Base-by-base conservation (phyloP, 495 filamentous ascomycete genomes). In the Lentithecium fluviatile region DNA sequence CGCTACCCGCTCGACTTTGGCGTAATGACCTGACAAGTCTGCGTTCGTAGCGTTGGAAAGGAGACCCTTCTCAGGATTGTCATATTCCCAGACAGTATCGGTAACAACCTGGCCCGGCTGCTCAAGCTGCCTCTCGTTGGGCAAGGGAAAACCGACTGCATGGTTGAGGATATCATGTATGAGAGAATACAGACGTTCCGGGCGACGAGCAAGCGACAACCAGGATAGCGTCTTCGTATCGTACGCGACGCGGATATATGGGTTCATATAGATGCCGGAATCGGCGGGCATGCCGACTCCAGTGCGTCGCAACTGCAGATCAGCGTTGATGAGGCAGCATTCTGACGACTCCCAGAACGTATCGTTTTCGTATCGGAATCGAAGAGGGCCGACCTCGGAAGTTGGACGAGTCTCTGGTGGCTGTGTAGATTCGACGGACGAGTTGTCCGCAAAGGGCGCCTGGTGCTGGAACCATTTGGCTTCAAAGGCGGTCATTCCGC, bases 401-500 rank as follows among this genome's bases (percentile, higher is more conserved):
- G 3, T 43, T 43, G 40, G 19, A 4, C 5, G 13, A 3, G 13
- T 20, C 15, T 43, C 3, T 6, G 40, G 13, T 32, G 29, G 29
- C 40, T 15, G 15, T 3, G 40, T 7, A 25, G n/a, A 24, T 23
- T 26, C n/a, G 5, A 20, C 8, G 20, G 43, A 13, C 12, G 46
- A 13, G 10, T 20, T 26, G 7, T 24, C 25, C 23, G 2, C 56
- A 23, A 46, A 11, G 17, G 29, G 36, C n/a, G 13, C 8, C 48
- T 32, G 25, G 19, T 59, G 23, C 38, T 75, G 83, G 66, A 91
- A 86, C 58, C 81, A 87, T 49, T 74, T 77, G 2, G 85, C 88
- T 66, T 91, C 85, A 66, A 90, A 90, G 3, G 88, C 88, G 6
- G 88, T 84, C 80, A 91, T 90, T 8, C 89, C 89, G 36, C 87